Conservation (phyloP, 1,284 basidiomycete genomes). For the Athelia sp. region DNA sequence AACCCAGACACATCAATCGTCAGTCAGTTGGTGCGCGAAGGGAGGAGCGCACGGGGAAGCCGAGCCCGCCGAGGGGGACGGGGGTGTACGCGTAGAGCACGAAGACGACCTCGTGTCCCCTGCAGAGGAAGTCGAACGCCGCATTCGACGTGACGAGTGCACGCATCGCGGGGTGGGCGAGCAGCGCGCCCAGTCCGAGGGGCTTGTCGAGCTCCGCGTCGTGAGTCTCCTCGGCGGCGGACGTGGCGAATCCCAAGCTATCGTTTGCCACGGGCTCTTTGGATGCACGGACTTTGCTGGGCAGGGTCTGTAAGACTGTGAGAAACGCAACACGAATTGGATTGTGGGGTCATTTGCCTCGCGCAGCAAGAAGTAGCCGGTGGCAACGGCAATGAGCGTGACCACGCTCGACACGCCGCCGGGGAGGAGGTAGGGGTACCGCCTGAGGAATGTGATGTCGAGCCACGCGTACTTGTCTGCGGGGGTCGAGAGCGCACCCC, state of each 20-base stretch:
- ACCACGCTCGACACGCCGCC: constrained; percentile 40
- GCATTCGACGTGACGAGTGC: constrained; percentile 51
- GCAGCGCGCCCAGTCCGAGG: constrained; percentile 29
- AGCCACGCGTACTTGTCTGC: constrained; percentile 49
- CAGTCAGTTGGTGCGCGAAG: not conserved
- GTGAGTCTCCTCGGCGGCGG: constrained; percentile 20
- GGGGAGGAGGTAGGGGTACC: constrained; percentile 59
- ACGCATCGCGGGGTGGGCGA: constrained; percentile 47
- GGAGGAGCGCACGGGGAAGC: constrained; percentile 45
- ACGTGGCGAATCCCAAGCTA: not conserved
- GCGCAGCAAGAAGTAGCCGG: constrained; percentile 45
- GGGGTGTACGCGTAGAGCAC: constrained; percentile 65
- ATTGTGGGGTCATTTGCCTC: constrained; percentile 37
- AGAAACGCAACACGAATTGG: constrained; percentile 7
- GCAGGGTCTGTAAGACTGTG: constrained; percentile 33
- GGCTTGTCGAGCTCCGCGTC: constrained; percentile 15
- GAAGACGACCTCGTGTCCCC: constrained; percentile 63
- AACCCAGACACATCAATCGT: constrained; percentile 38
- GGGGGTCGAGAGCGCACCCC: constrained; percentile 56
- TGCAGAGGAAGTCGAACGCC: constrained; percentile 49
- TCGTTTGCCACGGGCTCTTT: too few relatives aligned
- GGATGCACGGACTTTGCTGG: constrained; percentile 31
- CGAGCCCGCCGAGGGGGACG: constrained; percentile 48
- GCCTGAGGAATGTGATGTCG: constrained; percentile 35
- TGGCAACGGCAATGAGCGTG: constrained; percentile 33